Evolutionary conservation across 2,329 filamentous ascomycete genomes (phyloP).

Genomic region (Cladobotryum protrusum): DNA sequence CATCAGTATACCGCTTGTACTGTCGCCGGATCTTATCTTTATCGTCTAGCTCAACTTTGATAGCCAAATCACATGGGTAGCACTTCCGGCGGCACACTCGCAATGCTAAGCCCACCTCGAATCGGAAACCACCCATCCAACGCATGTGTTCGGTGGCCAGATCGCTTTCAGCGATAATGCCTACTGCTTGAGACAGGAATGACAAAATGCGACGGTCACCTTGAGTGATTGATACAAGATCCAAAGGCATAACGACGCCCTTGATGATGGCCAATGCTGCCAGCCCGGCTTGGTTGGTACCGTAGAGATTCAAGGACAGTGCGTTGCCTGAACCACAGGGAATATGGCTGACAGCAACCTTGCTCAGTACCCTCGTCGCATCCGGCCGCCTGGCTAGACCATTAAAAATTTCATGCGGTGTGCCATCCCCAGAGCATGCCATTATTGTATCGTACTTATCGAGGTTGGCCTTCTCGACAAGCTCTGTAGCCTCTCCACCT

Average conservation of each 20-base stretch:
- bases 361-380: constrained; percentile 65
- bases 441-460: constrained; percentile 78
- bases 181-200: constrained; percentile 85
- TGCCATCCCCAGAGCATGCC: constrained; percentile 85
- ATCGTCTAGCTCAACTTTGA: constrained; percentile 73
- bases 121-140: constrained; percentile 85
- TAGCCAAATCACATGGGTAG: constrained; percentile 83
- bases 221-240: constrained; percentile 84
- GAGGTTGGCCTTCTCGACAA: constrained; percentile 69
- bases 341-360: constrained; percentile 76
- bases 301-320: constrained; percentile 83
- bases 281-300: constrained; percentile 66
- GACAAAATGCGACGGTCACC: constrained; percentile 68
- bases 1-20: constrained; percentile 51
- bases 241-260: constrained; percentile 74
- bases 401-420: constrained; percentile 92
- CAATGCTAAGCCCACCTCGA: constrained; percentile 77
- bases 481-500: constrained; percentile 70
- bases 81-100: constrained; percentile 68
- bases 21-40: constrained; percentile 69
- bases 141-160: constrained; percentile 83
- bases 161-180: constrained; percentile 85
- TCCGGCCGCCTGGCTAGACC: constrained; percentile 73
- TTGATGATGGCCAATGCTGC: constrained; percentile 84
- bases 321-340: constrained; percentile 94